Evolutionary conservation across 2,329 filamentous ascomycete genomes (phyloP), one percentile per base, ranked within the genome.

Genomic region (Penicillium concentricum): DNA sequence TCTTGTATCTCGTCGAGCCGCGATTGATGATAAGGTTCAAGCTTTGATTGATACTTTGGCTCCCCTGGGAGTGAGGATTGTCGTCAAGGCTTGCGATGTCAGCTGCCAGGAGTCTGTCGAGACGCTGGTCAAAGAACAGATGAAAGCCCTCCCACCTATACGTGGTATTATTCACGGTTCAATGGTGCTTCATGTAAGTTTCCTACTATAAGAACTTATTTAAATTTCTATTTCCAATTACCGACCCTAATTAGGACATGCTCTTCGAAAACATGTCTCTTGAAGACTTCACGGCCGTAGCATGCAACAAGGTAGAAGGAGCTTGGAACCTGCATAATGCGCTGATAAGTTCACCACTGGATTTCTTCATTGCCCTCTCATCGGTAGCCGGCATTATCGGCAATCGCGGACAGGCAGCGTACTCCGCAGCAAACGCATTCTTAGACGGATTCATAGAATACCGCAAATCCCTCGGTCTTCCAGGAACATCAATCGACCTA

Each of bases 1-100:
- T 2, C 82, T 85, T 44, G 61, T 86, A 1, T 85, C 82, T 12
- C 78, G 84, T 26, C 78, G 73, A 49, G 67, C 64, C 20, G 61
- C 68, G 0, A 47, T 62, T 12, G 63, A 61, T 10, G 55, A 66
- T 3, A 60, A 62, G 16, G 54, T 67, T 3, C 60, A 61, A 45
- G 42, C 48, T 8, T 38, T 68, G 5, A 56, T 65, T 13, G 57
- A 62, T 12, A 59, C 60, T 9, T 35, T 70, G 28, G 52, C 58
- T 16, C 18, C 51, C 20, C 15, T 51, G 1, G 63, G 65, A 6
- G 63, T 62, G n/a, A 48, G 43, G 1, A 56, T 70, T 15, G 8
- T 57, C 18, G 66, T 71, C 1, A 66, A 74, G n/a, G 52, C 62
- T 2, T 76, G 76, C 35, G 72, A 72, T 59, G 70, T 78, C 5